These are phyloP conservation scores for Cladosporium phlei DNA, from an alignment of 2,329 filamentous ascomycete genomes.

Conservation along the genomic window DNA sequence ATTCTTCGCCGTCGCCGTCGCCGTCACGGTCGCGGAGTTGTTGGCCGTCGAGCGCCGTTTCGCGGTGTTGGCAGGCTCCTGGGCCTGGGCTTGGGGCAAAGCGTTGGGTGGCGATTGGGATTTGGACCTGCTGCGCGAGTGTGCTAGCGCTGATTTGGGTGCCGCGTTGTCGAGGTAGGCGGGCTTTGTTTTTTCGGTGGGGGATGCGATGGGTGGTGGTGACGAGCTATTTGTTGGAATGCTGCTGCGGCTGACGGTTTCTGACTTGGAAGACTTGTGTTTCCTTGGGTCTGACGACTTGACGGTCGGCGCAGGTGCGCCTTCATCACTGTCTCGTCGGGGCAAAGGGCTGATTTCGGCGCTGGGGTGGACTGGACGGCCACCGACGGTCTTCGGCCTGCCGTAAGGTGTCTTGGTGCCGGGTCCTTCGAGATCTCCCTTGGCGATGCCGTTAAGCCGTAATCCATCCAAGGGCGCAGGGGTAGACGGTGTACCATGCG, in stretches of 20 bases:
- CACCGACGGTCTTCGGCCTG: conserved; percentile 27
- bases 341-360: background rate
- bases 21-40: too few relatives aligned
- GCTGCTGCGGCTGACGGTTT: background rate
- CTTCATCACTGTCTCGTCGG: conserved; percentile 6
- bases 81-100: background rate
- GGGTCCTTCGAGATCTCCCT: conserved; percentile 18
- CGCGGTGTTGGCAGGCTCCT: conserved; percentile 24
- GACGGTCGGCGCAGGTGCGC: background rate
- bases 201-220: conserved; percentile 6
- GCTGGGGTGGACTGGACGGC: conserved; percentile 4
- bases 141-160: conserved; percentile 3
- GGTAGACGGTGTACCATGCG: conserved; percentile 16
- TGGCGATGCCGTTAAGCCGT: conserved; percentile 30
- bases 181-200: background rate
- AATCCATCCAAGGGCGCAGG: conserved; percentile 25
- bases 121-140: conserved; percentile 1
- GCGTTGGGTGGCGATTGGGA: conserved; percentile 2
- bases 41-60: conserved; percentile 24
- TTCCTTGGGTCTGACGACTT: conserved; percentile 4
- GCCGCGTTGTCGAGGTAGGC: conserved; percentile 2
- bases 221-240: conserved; percentile 8
- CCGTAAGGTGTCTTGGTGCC: conserved; percentile 16
- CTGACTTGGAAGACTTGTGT: background rate
- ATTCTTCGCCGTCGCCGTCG: background rate